These are phyloP conservation scores for Hysterangium stoloniferum DNA, from an alignment of 768 basidiomycete species.

Conservation along the genomic window DNA sequence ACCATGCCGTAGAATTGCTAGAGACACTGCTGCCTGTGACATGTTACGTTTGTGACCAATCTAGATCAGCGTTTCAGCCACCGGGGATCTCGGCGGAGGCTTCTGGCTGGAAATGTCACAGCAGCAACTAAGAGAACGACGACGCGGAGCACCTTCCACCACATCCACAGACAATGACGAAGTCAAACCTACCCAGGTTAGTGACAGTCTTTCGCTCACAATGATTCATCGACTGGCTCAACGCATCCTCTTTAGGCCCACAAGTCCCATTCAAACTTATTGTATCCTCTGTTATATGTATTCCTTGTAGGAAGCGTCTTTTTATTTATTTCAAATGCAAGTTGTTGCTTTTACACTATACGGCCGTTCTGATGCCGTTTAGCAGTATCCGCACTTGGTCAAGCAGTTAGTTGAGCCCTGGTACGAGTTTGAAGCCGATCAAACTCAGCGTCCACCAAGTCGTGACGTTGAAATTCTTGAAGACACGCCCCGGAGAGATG, in stretches of 20 bases:
- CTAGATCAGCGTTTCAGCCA: too few relatives aligned
- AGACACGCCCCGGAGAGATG: conserved; percentile 58
- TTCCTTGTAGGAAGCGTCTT: conserved; percentile 2
- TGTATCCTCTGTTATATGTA: conserved; percentile 1
- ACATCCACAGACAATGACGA: not conserved
- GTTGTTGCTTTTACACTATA: too few relatives aligned
- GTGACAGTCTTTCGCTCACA: not conserved
- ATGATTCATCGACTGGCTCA: not conserved
- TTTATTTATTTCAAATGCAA: conserved; percentile 1
- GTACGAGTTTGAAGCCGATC: conserved; percentile 3
- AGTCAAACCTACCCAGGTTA: not conserved
- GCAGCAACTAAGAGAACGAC: conserved; percentile 4
- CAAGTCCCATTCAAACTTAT: not conserved
- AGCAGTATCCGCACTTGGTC: not conserved
- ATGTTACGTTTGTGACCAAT: too few relatives aligned
- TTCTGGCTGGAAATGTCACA: conserved; percentile 5
- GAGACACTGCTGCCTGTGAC: too few relatives aligned
- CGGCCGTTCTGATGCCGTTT: not conserved
- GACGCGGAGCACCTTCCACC: not conserved
- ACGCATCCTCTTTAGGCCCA: not conserved
- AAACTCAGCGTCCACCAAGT: not conserved
- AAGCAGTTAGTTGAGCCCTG: not conserved
- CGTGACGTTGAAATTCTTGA: conserved; percentile 31
- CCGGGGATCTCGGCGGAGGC: too few relatives aligned
- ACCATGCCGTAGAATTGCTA: too few relatives aligned